Base-by-base conservation (phyloP, 495 filamentous ascomycete genomes). In the Podospora pseudocomata region DNA sequence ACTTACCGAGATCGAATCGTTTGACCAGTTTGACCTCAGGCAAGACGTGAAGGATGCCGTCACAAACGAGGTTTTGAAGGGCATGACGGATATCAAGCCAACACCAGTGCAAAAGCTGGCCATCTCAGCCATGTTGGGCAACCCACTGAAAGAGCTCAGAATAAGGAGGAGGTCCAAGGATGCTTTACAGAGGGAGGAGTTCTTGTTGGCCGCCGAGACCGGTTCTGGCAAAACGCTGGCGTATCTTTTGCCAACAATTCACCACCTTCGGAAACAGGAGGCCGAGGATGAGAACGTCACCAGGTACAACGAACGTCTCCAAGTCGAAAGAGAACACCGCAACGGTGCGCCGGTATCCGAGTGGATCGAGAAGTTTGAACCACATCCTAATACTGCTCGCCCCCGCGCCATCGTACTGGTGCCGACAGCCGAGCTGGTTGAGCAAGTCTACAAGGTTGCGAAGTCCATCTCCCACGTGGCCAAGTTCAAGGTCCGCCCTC, bases 191-290 rank as follows among this genome's bases (percentile, higher is more conserved):
- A 86, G 85, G 70, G 82, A 89, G 66, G 88, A 94, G 70, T 97
- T 91, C 74, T 86, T 99, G 13, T 83, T 99, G 19, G 95, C 96
- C 0, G 95, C 96, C 13, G 95, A 99, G 80, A 99, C 95, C 2
- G 95, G 95, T 11, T 97, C 95, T 2, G 95, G 95, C 65, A 99
- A 99, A 80, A 99, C 95, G 1, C 81, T 99, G 69, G 91, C 95
- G 30, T 99, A 99, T 73, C 78, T 97, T 27, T 74, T 97, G 20
- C 96, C 95, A 0, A 80, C 87, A 19, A 79, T 98, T 49, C 87
- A 99, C 80, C 88, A 90, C 23, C 77, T 98, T 68, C 98, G 98
- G 81, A 82, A 85, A 26, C 86, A 87, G 18, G 95, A 97, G 75
- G 80, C 82, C 1, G 77, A 81, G 5, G 91, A 94, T 60, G 76